Evolutionary conservation across 78 protist species (phyloP).

Genomic region (Dictyostelium firmibasis): DNA sequence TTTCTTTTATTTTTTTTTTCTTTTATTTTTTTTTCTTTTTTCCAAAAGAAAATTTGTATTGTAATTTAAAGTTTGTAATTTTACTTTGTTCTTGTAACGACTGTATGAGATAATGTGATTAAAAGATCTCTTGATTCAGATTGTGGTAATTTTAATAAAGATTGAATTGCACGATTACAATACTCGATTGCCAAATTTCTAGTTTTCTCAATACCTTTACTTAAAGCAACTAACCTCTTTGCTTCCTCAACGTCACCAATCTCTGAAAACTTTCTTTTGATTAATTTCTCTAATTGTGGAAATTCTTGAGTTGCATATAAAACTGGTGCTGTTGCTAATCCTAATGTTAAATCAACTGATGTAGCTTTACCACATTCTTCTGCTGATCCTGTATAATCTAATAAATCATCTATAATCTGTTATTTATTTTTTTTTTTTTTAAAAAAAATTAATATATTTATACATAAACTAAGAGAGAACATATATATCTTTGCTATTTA

Average conservation of each 20-base stretch:
- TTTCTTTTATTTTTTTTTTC: neutral
- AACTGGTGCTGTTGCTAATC: conserved; percentile 94
- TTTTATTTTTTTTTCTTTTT: neutral
- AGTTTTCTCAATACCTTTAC: conserved; percentile 71
- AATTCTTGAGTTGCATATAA: conserved; percentile 88
- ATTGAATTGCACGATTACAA: conserved; percentile 44
- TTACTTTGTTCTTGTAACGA: conserved; percentile 62
- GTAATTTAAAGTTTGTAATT: no score
- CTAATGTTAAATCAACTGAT: conserved; percentile 78
- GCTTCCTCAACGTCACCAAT: conserved; percentile 86
- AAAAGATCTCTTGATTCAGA: conserved; percentile 54
- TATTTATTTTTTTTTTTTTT: neutral
- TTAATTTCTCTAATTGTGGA: conserved; percentile 84
- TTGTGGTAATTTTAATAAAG: conserved; percentile 25
- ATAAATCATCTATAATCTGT: conserved; percentile 90
- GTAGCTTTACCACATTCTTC: conserved; percentile 89
- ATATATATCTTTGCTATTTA: neutral
- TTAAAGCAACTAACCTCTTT: conserved; percentile 14
- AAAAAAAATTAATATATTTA: neutral
- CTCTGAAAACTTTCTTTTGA: conserved; percentile 81
- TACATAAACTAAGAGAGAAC: neutral
- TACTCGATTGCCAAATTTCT: conserved; percentile 43
- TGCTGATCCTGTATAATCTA: conserved; percentile 85
- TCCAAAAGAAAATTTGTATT: neutral
- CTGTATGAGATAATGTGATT: conserved; percentile 34